Conservation (phyloP, 2,329 filamentous ascomycete species). For the Monosporascus sp. region DNA sequence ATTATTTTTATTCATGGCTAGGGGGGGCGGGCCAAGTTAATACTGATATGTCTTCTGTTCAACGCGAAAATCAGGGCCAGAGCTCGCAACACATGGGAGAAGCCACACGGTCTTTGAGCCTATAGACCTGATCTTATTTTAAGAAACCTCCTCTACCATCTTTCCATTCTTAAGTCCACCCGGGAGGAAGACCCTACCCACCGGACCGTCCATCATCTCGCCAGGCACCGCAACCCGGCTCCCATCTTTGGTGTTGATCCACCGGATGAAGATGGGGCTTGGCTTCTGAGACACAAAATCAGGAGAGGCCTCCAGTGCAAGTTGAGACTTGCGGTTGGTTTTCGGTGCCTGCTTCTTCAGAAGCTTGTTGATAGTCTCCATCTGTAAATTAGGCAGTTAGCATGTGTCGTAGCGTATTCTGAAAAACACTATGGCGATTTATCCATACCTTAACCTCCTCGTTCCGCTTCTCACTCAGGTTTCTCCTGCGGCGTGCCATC, state of each 20-base stretch:
- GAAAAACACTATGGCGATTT: too few relatives aligned
- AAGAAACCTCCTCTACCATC: slow-evolving; percentile 52
- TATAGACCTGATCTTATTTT: slow-evolving; percentile 9
- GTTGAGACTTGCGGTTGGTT: slow-evolving; percentile 49
- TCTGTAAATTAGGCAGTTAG: slow-evolving; percentile 40
- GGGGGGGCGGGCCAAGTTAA: too few relatives aligned
- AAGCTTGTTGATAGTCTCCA: slow-evolving; percentile 87
- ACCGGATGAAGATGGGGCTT: slow-evolving; percentile 61
- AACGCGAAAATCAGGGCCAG: too few relatives aligned
- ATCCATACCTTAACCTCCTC: slow-evolving; percentile 55
- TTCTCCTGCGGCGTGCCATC: slow-evolving; percentile 56
- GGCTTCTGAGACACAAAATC: slow-evolving; percentile 44
- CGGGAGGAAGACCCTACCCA: slow-evolving; percentile 51
- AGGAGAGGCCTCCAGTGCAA: slow-evolving; percentile 42
- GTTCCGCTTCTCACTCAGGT: slow-evolving; percentile 59
- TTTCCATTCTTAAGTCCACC: slow-evolving; percentile 33
- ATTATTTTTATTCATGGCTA: too few relatives aligned
- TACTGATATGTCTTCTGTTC: too few relatives aligned
- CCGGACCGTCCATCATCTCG: slow-evolving; percentile 61
- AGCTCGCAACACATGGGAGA: too few relatives aligned
- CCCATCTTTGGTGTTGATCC: slow-evolving; percentile 63
- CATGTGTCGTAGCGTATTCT: background rate
- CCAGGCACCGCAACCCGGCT: slow-evolving; percentile 58
- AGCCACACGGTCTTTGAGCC: too few relatives aligned
- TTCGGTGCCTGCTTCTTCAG: slow-evolving; percentile 82